Percentiles rank a stretch among this genome's conserved stretches.
phyloP scores from a whole-genome alignment of 2,329 filamentous ascomycete genomes.

The Fusarium sp. region DNA sequence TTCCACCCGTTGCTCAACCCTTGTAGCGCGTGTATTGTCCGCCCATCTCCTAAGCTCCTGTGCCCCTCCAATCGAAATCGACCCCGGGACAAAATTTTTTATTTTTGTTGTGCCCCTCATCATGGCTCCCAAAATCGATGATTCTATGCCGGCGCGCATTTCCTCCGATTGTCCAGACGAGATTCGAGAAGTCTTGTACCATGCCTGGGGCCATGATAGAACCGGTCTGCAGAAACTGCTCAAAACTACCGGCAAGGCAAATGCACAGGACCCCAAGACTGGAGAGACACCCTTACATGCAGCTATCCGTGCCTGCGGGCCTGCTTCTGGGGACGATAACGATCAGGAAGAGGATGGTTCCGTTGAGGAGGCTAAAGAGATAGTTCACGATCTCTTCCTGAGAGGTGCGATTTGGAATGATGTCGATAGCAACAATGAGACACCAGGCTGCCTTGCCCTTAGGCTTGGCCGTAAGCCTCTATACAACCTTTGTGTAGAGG shows the following conservation, averaged over 20 bases:
- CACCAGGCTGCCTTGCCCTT: conserved; percentile 86
- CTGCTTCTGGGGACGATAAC: conserved; percentile 45
- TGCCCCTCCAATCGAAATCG: conserved; percentile 33
- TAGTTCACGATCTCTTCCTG: conserved; percentile 81
- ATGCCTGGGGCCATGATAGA: conserved; percentile 71
- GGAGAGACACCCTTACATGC: conserved; percentile 91
- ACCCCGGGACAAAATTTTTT: conserved; percentile 28
- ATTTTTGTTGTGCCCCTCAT: conserved; percentile 23
- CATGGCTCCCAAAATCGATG: conserved; percentile 54
- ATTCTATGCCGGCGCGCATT: conserved; percentile 66
- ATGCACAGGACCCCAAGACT: conserved; percentile 85
- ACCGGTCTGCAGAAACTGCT: conserved; percentile 76
- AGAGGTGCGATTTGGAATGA: conserved; percentile 98
- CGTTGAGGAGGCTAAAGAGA: conserved; percentile 72
- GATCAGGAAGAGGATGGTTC: conserved; percentile 55
- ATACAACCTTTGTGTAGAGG: conserved; percentile 87
- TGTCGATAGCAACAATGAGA: conserved; percentile 86
- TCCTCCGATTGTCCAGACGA: conserved; percentile 63
- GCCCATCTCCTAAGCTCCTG: conserved; percentile 9
- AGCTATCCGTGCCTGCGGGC: conserved; percentile 81
- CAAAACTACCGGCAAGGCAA: conserved; percentile 71
- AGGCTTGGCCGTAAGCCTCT: conserved; percentile 75
- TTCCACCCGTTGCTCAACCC: conserved; percentile 15
- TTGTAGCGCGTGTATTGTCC: conserved; percentile 8
- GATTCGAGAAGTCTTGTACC: conserved; percentile 63